A percentile compares a stretch with the other conserved stretches of the same genome.
phyloP scores from a whole-genome alignment of 805 yeast species.

The Saccharomycopsis amapae region DNA sequence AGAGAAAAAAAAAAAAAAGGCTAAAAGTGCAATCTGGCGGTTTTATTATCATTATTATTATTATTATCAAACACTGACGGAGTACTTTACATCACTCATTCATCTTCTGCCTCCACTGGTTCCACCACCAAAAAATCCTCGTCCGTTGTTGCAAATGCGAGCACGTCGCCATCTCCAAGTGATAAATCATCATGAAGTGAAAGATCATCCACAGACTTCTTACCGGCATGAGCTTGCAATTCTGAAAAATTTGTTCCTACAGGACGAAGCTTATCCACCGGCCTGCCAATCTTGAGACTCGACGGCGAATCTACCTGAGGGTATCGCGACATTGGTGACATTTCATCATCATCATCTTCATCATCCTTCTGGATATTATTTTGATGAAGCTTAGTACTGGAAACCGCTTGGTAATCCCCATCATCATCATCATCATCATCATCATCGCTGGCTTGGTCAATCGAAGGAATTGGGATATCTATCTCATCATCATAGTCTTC shows the following conservation, averaged over 20 bases:
- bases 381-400: too few species aligned
- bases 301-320: neutral
- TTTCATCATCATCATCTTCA: constrained; percentile 1
- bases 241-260: constrained; percentile 17
- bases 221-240: too few species aligned
- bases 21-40: too few species aligned
- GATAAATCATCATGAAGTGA: constrained; percentile 3
- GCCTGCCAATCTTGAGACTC: constrained; percentile 15
- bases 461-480: constrained; percentile 13
- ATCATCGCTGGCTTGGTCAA: constrained; percentile 8
- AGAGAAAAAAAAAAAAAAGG: too few species aligned
- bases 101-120: constrained; percentile 9
- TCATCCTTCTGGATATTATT: neutral
- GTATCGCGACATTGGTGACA: neutral
- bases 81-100: too few species aligned
- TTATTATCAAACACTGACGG: too few species aligned
- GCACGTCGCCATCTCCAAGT: constrained; percentile 12
- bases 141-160: constrained; percentile 13
- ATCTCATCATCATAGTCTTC: constrained; percentile 13
- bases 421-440: constrained; percentile 13
- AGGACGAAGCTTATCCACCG: constrained; percentile 10
- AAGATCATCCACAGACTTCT: too few species aligned
- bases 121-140: constrained; percentile 21
- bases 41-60: too few species aligned
- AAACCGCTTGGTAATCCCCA: neutral